These are phyloP conservation scores for Colletotrichum plurivorum DNA, from an alignment of 2,329 filamentous ascomycete genomes.

Conservation along the genomic window DNA sequence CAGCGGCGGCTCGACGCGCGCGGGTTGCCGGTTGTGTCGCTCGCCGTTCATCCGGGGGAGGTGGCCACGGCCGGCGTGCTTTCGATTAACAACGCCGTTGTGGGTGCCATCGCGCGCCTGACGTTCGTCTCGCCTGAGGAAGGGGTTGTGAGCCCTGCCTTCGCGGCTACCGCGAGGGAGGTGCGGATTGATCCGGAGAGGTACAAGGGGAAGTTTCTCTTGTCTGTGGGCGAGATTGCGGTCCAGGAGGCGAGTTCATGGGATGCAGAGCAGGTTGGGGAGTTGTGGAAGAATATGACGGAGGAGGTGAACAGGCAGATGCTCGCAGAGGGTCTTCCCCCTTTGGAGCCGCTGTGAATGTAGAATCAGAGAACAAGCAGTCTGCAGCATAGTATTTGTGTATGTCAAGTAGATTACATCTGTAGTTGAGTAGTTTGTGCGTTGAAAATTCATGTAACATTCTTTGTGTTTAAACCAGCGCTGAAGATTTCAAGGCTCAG, in stretches of 20 bases:
- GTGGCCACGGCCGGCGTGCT: constrained; percentile 28
- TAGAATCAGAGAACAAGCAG: too few species aligned
- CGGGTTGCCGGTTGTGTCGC: constrained; percentile 31
- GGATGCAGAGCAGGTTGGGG: constrained; percentile 25
- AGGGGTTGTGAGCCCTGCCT: constrained; percentile 37
- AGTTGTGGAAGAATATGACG: constrained; percentile 38
- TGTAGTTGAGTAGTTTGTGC: too few species aligned
- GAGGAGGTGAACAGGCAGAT: constrained; percentile 26
- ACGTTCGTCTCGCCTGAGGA: constrained; percentile 33
- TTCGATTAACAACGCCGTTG: constrained; percentile 11
- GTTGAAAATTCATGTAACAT: too few species aligned
- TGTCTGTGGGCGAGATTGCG: constrained; percentile 25
- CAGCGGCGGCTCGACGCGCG: constrained; percentile 37
- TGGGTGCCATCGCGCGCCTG: constrained; percentile 22
- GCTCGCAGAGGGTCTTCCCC: background rate
- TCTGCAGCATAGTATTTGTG: too few species aligned
- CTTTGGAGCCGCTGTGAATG: constrained; percentile 14
- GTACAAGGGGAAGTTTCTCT: constrained; percentile 39
- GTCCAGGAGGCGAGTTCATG: constrained; percentile 21
- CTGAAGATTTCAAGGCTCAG: too few species aligned
- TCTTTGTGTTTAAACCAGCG: too few species aligned
- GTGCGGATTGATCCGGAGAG: constrained; percentile 15
- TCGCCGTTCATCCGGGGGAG: constrained; percentile 43
- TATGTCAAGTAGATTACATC: too few species aligned
- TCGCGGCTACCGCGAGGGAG: constrained; percentile 37